Conservation (phyloP, 805 yeast genomes). For the Ogataea methylovora region DNA sequence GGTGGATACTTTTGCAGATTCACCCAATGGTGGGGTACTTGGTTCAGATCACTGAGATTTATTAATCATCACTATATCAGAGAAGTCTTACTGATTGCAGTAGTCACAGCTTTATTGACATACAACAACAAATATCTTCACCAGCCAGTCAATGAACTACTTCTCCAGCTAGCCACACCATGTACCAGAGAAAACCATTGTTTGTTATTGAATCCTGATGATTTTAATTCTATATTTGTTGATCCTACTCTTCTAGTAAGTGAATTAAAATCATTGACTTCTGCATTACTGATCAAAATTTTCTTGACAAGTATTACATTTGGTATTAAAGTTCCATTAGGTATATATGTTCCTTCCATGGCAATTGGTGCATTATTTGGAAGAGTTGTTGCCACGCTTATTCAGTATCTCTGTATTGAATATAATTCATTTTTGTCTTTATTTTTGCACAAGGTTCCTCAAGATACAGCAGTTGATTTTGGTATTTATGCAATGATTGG, state of each 20-base stretch:
- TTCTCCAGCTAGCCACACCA: conserved; percentile 42
- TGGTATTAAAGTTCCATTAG: conserved; percentile 64
- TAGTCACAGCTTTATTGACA: conserved; percentile 44
- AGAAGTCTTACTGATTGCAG: conserved; percentile 42
- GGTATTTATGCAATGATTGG: conserved; percentile 84
- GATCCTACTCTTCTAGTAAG: conserved; percentile 14
- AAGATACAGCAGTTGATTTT: conserved; percentile 31
- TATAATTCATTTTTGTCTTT: conserved; percentile 24
- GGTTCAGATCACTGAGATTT: conserved; percentile 29
- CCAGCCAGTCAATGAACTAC: conserved; percentile 40
- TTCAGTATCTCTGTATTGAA: conserved; percentile 48
- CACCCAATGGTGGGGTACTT: conserved; percentile 39
- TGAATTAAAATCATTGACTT: conserved; percentile 26
- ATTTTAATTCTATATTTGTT: conserved; percentile 4
- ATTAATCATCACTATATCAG: conserved; percentile 21
- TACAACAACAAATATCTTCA: conserved; percentile 43
- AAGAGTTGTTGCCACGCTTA: conserved; percentile 43
- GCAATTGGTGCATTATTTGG: conserved; percentile 57
- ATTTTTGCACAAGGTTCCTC: conserved; percentile 5
- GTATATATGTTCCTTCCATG: conserved; percentile 55
- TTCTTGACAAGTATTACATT: conserved; percentile 53
- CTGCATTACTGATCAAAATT: conserved; percentile 38
- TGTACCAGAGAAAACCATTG: conserved; percentile 26
- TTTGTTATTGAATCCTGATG: conserved; percentile 24
- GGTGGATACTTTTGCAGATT: conserved; percentile 47